A percentile compares a stretch with the other conserved stretches of the same genome.
These are phyloP conservation scores for Cryomyces minteri DNA, from an alignment of 495 filamentous ascomycete species.

Conservation along the genomic window DNA sequence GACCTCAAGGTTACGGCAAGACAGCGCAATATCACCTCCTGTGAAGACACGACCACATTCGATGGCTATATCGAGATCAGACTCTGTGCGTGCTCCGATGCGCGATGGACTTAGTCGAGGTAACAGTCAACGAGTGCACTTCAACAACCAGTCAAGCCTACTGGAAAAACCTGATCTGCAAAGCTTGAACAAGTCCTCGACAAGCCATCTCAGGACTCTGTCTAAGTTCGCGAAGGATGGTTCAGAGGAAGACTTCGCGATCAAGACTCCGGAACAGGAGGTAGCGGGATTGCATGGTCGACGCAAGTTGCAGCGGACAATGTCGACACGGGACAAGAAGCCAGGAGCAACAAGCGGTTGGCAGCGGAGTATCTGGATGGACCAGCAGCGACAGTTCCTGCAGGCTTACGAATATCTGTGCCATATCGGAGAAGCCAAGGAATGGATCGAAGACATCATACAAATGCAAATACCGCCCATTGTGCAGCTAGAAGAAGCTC, in stretches of 20 bases:
- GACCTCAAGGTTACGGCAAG: neutral
- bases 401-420: constrained; percentile 98
- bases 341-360: constrained; percentile 35
- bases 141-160: constrained; percentile 1
- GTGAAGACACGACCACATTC: constrained; percentile 13
- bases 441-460: constrained; percentile 96
- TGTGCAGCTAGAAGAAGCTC: constrained; percentile 85
- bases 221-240: constrained; percentile 65
- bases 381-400: constrained; percentile 87
- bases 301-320: constrained; percentile 59
- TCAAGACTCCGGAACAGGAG: constrained; percentile 55
- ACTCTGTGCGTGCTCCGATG: constrained; percentile 16
- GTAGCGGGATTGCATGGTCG: constrained; percentile 78
- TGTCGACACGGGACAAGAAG: constrained; percentile 33
- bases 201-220: constrained; percentile 71
- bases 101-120: constrained; percentile 5
- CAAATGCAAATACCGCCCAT: constrained; percentile 80
- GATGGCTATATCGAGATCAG: constrained; percentile 17
- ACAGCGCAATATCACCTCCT: constrained; percentile 13
- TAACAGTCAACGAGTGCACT: neutral
- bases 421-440: constrained; percentile 97
- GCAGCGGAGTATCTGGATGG: constrained; percentile 93
- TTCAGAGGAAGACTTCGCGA: constrained; percentile 57
- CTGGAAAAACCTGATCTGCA: constrained; percentile 44
- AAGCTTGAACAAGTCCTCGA: constrained; percentile 65